A percentile compares a stretch with the other conserved stretches of the same genome.
These are phyloP conservation scores for Hyaloscypha bicolor DNA, from an alignment of 495 filamentous ascomycete genomes.

Conservation along the genomic window DNA sequence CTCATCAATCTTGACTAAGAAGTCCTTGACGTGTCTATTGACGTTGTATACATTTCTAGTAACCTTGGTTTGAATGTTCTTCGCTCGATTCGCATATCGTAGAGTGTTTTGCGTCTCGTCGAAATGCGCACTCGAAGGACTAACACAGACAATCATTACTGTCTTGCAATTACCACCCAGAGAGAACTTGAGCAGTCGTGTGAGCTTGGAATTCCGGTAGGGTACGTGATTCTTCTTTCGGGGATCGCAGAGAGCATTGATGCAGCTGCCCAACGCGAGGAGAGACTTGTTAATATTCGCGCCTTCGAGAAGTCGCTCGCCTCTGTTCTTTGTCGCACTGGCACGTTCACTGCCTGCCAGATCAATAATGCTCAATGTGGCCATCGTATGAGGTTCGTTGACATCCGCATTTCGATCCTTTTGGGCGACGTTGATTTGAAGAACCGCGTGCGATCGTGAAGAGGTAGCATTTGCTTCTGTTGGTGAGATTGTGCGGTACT, in stretches of 20 bases:
- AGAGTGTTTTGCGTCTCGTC: conserved; percentile 99
- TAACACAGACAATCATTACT: conserved; percentile 99
- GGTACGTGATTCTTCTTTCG: conserved; percentile 93
- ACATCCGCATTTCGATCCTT: conserved; percentile 92
- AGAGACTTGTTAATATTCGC: conserved; percentile 99
- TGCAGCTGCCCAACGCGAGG: conserved; percentile 93
- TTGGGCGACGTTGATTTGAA: conserved; percentile 94
- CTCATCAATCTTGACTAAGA: conserved; percentile 96
- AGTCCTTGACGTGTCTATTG: conserved; percentile 98
- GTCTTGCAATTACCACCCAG: conserved; percentile 98
- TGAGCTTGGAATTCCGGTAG: conserved; percentile 97
- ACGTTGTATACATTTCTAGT: conserved; percentile 99
- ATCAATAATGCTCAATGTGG: conserved; percentile 97
- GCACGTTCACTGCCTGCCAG: conserved; percentile 94
- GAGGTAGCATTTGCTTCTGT: conserved; percentile 98
- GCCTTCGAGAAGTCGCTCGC: conserved; percentile 87
- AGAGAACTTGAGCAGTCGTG: conserved; percentile 93
- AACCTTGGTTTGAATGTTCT: conserved; percentile 99
- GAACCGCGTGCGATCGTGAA: conserved; percentile 95
- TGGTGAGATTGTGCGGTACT: conserved; percentile 92
- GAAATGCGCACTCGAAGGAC: conserved; percentile 94
- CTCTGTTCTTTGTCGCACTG: conserved; percentile 95
- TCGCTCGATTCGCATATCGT: conserved; percentile 95
- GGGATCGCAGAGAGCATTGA: conserved; percentile 96
- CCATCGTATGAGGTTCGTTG: conserved; percentile 96